Base-by-base conservation (phyloP, 208 protist species). In the Acanthamoeba triangularis region DNA sequence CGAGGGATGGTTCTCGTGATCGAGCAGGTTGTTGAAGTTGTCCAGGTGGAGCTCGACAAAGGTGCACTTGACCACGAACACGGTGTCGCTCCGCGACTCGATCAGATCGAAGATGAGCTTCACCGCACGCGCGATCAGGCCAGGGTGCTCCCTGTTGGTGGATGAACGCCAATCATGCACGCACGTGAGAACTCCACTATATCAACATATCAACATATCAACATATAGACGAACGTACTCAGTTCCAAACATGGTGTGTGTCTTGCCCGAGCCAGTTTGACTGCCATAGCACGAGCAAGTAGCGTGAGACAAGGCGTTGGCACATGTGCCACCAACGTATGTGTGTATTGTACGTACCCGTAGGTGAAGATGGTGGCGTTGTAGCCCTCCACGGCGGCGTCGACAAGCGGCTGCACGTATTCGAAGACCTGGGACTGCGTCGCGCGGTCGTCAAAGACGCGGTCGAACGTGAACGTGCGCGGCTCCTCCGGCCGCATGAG, bases 291-390 rank as follows among this genome's bases (percentile, higher is more conserved):
- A 44, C 20, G 14, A 47, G n/a, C 33, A 18, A 80, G 72, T 80
- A 52, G 20, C 10, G 41, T 47, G 33, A 18, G 23, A 85, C 5
- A 37, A 14, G 65, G 3, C 0, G 28, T 20, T 72, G 11, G 10
- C 18, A 33, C 33, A 30, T 14, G n/a, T n/a, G n/a, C n/a, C n/a
- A n/a, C n/a, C n/a, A n/a, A n/a, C n/a, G n/a, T n/a, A n/a, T n/a
- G n/a, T n/a, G n/a, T n/a, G n/a, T n/a, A n/a, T n/a, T n/a, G n/a
- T n/a, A 52, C 76, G 3, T 54, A 72, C 65, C 90, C 90, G 54
- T 94, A 94, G 41, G 90, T 65, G 37, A 94, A 94, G 65, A 94
- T n/a, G 67, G 90, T 94, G 67, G 90, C 30, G 67, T 94, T 94
- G 67, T 94, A 94, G 65, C 90, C 90, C 25, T 94, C 67, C 28